phyloP scores from a whole-genome alignment of 148 eudicot species.

The Diospyros kaki region DNA sequence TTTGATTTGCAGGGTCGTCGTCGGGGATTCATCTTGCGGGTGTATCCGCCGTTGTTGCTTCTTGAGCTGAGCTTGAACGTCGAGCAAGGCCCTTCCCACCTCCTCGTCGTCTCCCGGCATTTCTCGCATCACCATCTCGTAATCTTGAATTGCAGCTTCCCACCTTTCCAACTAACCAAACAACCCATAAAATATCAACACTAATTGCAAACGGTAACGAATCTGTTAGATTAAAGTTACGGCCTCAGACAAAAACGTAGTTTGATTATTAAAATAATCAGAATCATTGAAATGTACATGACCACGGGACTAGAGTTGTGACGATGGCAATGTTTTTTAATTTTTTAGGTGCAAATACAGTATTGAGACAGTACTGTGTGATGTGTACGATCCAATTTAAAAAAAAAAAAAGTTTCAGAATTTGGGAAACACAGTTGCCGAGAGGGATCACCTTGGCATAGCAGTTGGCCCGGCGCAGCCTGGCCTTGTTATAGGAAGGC shows the following conservation, averaged over 20 bases:
- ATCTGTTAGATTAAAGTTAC: background rate
- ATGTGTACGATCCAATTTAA: too few species aligned
- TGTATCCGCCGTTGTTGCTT: constrained; percentile 9
- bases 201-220: background rate
- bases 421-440: background rate
- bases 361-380: too few species aligned
- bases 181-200: background rate
- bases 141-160: constrained; percentile 60
- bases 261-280: too few species aligned
- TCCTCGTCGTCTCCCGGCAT: constrained; percentile 45
- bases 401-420: background rate
- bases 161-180: constrained; percentile 15
- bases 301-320: too few species aligned
- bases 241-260: too few species aligned
- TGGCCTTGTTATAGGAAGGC: constrained; percentile 68
- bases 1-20: too few species aligned
- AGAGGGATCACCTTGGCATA: constrained; percentile 32
- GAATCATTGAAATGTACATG: too few species aligned
- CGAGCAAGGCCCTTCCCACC: constrained; percentile 31
- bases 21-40: background rate
- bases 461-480: constrained; percentile 64
- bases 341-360: too few species aligned
- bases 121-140: constrained; percentile 45
- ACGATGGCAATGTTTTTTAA: too few species aligned
- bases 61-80: constrained; percentile 17